Conservation (phyloP, 2,329 filamentous ascomycete species). For the Scedosporium apiospermum region DNA sequence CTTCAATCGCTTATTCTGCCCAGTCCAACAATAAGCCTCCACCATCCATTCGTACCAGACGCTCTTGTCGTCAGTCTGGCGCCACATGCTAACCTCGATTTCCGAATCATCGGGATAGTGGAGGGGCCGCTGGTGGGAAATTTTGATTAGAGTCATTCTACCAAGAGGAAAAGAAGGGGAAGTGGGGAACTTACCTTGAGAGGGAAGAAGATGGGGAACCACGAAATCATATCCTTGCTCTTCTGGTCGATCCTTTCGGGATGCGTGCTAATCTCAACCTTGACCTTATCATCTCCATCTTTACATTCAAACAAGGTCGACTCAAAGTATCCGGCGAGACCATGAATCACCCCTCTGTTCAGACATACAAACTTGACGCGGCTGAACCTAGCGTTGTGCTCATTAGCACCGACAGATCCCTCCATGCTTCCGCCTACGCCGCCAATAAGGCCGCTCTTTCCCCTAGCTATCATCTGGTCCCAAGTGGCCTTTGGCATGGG, state of each 20-base stretch:
- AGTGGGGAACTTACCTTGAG: constrained; percentile 57
- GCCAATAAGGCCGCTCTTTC: constrained; percentile 53
- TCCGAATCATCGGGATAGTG: constrained; percentile 78
- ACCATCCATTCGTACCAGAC: constrained; percentile 99
- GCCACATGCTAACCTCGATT: constrained; percentile 88
- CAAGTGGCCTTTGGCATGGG: constrained; percentile 55
- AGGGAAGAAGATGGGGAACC: constrained; percentile 98
- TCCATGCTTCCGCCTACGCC: constrained; percentile 65
- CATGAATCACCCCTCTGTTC: constrained; percentile 77
- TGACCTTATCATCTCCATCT: constrained; percentile 28
- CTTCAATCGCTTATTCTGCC: constrained; percentile 52
- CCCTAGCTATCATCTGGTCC: constrained; percentile 42
- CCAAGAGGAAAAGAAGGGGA: neutral
- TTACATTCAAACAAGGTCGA: constrained; percentile 72
- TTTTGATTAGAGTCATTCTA: neutral
- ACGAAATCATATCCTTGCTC: constrained; percentile 96
- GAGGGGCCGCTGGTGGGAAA: constrained; percentile 58
- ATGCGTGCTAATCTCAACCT: constrained; percentile 83
- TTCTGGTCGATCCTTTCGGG: constrained; percentile 86
- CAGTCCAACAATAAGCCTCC: constrained; percentile 65
- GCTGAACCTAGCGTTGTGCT: constrained; percentile 80
- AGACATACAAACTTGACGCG: constrained; percentile 69
- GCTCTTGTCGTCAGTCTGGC: constrained; percentile 86
- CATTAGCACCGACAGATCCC: constrained; percentile 72
- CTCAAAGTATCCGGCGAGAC: constrained; percentile 91